phyloP scores from a whole-genome alignment of 139 green algal genomes.

The Chlamydomonas applanata region DNA sequence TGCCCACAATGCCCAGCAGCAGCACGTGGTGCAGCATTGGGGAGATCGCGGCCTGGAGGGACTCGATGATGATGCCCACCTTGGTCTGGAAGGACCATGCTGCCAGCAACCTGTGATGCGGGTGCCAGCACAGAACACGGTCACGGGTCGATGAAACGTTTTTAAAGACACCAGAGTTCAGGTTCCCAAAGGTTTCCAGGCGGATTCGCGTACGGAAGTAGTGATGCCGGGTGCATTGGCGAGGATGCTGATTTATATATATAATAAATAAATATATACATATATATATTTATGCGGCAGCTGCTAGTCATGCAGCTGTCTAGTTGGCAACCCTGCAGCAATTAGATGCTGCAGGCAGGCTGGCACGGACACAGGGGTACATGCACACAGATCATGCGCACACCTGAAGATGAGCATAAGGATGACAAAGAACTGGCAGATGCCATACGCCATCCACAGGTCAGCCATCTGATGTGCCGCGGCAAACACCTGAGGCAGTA shows the following conservation, averaged over 20 bases:
- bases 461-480: constrained; percentile 15
- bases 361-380: too few relatives aligned
- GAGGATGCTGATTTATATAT: too few relatives aligned
- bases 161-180: too few relatives aligned
- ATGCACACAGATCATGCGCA: not conserved
- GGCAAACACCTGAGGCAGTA: too few relatives aligned
- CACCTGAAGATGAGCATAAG: constrained; percentile 38
- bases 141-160: not conserved
- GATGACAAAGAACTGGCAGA: constrained; percentile 40
- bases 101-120: constrained; percentile 27
- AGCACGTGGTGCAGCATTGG: not conserved
- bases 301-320: too few relatives aligned
- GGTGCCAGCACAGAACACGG: not conserved
- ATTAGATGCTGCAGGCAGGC: not conserved
- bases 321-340: too few relatives aligned
- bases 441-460: constrained; percentile 36
- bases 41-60: constrained; percentile 8
- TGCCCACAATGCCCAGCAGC: too few relatives aligned
- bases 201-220: too few relatives aligned
- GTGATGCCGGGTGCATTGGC: too few relatives aligned
- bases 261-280: too few relatives aligned
- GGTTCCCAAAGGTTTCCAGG: too few relatives aligned
- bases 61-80: constrained; percentile 40
- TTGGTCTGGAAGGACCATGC: constrained; percentile 36
- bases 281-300: too few relatives aligned